Conservation (phyloP, 2,329 filamentous ascomycete species). For the Sarocladium kiliense region DNA sequence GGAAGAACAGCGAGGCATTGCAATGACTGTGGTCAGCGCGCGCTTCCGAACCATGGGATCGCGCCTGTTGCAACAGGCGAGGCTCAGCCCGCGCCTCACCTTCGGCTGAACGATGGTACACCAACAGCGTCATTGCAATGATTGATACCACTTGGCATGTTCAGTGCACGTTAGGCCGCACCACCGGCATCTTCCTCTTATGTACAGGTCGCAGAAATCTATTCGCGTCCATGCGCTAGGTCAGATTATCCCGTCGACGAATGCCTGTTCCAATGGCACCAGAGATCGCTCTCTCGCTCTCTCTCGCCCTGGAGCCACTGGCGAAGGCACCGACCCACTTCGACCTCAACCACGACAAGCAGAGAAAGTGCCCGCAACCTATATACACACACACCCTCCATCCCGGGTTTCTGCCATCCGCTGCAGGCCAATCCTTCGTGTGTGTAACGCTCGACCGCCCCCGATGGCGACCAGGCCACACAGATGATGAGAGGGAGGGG, state of each 20-base stretch:
- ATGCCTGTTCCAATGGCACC: neutral
- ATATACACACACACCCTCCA: constrained; percentile 1
- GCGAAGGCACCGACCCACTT: neutral
- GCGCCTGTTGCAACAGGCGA: neutral
- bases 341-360: neutral
- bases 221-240: constrained; percentile 1
- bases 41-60: neutral
- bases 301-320: neutral
- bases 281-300: neutral
- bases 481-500: neutral
- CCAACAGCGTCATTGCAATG: neutral
- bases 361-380: neutral
- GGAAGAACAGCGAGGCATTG: too few relatives aligned
- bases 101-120: neutral
- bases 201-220: neutral
- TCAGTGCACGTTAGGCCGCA: neutral
- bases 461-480: constrained; percentile 1
- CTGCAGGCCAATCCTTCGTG: constrained; percentile 9
- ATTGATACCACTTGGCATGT: constrained; percentile 1
- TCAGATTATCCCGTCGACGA: constrained; percentile 5
- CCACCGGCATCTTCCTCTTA: constrained; percentile 1
- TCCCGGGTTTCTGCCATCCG: neutral
- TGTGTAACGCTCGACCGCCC: constrained; percentile 8
- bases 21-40: neutral
- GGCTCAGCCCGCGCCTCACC: neutral